A percentile compares a stretch with the other conserved stretches of the same genome.
Evolutionary conservation across 2,329 filamentous ascomycete species (phyloP).

Genomic region (Arthrocladium fulminans): DNA sequence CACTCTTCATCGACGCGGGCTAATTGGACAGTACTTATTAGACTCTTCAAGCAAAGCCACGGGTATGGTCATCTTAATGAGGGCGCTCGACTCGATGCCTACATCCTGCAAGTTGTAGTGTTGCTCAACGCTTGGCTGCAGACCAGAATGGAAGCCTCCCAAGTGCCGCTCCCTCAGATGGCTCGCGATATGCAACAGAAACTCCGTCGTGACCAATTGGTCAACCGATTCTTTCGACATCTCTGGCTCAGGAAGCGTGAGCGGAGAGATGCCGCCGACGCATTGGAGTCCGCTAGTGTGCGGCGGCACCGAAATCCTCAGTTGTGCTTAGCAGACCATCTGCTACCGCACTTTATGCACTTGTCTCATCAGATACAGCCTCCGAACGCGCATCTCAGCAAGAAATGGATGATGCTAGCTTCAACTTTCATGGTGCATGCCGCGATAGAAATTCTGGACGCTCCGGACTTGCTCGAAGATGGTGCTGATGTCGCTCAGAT

Average conservation of each 20-base stretch:
- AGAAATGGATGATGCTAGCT: conserved; percentile 17
- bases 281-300: not conserved
- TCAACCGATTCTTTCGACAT: conserved; percentile 6
- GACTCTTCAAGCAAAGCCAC: conserved; percentile 15
- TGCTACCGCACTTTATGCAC: conserved; percentile 18
- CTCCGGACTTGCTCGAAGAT: not conserved
- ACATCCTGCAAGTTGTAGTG: conserved; percentile 17
- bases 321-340: conserved; percentile 6
- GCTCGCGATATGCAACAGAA: not conserved
- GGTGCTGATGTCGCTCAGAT: not conserved
- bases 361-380: conserved; percentile 17
- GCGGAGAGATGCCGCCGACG: not conserved
- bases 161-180: not conserved
- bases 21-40: conserved; percentile 5
- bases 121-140: conserved; percentile 10
- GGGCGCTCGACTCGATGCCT: conserved; percentile 8
- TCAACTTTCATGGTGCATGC: not conserved
- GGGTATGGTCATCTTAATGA: conserved; percentile 4
- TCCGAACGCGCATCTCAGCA: conserved; percentile 5
- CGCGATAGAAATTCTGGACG: conserved; percentile 2
- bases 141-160: not conserved
- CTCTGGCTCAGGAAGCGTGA: not conserved
- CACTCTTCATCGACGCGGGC: not conserved
- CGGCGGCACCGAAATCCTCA: not conserved
- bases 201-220: not conserved